Conservation (phyloP, 2,329 filamentous ascomycete species). For the Colletotrichum tofieldiae region DNA sequence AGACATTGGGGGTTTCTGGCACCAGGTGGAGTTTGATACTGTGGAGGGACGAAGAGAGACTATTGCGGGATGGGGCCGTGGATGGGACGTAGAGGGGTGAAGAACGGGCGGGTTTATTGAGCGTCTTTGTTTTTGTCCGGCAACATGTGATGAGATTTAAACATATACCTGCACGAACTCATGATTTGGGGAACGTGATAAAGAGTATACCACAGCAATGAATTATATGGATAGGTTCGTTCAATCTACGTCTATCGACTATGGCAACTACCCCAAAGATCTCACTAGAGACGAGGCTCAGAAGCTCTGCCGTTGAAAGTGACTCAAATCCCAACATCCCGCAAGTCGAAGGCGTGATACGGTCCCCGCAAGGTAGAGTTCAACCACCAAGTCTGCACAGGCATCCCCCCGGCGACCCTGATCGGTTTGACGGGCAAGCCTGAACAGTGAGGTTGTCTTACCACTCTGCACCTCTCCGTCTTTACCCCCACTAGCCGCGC, state of each 20-base stretch:
- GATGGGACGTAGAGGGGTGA: slow-evolving; percentile 10
- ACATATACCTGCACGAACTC: slow-evolving; percentile 37
- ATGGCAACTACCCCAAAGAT: neutral
- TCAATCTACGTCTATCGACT: neutral
- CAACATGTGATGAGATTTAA: slow-evolving; percentile 35
- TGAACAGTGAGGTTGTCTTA: neutral
- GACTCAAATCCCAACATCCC: slow-evolving; percentile 14
- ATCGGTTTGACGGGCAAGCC: neutral
- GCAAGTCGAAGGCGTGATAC: slow-evolving; percentile 17
- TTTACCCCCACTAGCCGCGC: neutral
- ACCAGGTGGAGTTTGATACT: slow-evolving; percentile 25
- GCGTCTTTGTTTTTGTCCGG: slow-evolving; percentile 29
- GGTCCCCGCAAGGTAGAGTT: slow-evolving; percentile 12
- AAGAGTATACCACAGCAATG: slow-evolving; percentile 30
- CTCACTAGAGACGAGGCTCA: neutral
- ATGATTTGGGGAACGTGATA: slow-evolving; percentile 30
- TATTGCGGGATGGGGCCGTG: neutral
- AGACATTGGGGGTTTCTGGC: slow-evolving; percentile 12
- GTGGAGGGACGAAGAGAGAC: slow-evolving; percentile 1
- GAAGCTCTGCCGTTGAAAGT: slow-evolving; percentile 6
- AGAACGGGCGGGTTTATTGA: slow-evolving; percentile 30
- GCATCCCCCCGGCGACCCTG: neutral
- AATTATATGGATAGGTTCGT: slow-evolving; percentile 17
- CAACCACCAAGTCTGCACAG: neutral
- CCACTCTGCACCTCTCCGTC: neutral